Percentiles rank a stretch among this genome's conserved stretches.
These are phyloP conservation scores for Phyllosticta citriasiana DNA, from an alignment of 2,329 filamentous ascomycete species.

Conservation along the genomic window DNA sequence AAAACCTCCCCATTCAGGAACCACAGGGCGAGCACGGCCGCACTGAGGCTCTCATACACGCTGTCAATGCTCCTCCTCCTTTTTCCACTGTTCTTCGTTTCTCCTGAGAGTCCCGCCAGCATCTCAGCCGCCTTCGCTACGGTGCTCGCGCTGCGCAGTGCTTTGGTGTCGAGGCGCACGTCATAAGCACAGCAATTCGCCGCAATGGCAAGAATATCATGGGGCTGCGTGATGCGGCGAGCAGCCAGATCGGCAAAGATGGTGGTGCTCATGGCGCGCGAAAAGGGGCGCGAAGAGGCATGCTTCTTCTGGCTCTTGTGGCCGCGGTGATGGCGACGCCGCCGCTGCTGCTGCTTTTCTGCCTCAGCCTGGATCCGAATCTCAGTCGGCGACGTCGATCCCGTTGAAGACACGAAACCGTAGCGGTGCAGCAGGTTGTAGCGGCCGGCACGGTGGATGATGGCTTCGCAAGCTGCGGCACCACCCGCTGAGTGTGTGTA, in stretches of 20 bases:
- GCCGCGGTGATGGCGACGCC: not conserved
- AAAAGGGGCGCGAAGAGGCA: not conserved
- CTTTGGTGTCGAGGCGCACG: conserved; percentile 4
- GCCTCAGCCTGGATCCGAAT: not conserved
- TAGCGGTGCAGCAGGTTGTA: conserved; percentile 8
- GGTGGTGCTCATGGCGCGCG: conserved; percentile 5
- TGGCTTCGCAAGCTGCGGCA: not conserved
- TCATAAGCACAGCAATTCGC: conserved; percentile 12
- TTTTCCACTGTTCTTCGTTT: not conserved
- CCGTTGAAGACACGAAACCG: not conserved
- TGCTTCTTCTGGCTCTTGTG: not conserved
- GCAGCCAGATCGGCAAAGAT: conserved; percentile 10
- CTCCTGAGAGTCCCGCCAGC: not conserved
- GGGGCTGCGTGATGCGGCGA: conserved; percentile 4
- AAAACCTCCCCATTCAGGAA: conserved; percentile 12
- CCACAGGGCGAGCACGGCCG: conserved; percentile 10
- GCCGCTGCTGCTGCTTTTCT: not conserved
- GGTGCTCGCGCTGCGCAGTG: not conserved
- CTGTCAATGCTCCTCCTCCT: not conserved
- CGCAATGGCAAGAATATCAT: conserved; percentile 11
- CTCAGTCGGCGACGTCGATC: not conserved
- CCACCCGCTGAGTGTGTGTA: not conserved
- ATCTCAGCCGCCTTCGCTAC: not conserved
- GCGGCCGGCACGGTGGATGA: not conserved
- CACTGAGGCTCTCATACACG: conserved; percentile 1